phyloP scores from a whole-genome alignment of 192 early-diverging fungal species.

The Coemansia sp. region DNA sequence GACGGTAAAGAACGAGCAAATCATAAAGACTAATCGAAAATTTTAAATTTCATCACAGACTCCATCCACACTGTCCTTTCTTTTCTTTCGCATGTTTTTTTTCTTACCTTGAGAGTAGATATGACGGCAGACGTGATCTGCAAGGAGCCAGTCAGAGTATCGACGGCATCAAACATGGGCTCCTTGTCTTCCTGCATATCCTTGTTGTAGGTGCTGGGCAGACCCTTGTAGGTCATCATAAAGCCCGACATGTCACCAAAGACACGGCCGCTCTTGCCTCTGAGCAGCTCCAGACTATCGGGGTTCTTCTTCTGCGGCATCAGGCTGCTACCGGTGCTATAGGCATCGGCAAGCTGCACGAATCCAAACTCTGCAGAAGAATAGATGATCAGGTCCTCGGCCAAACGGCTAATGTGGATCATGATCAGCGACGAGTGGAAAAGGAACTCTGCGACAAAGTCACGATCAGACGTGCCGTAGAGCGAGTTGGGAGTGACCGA shows the following conservation, averaged over 20 bases:
- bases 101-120: constrained; percentile 73
- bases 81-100: not conserved
- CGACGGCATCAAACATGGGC: constrained; percentile 93
- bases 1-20: constrained; percentile 10
- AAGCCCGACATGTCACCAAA: constrained; percentile 95
- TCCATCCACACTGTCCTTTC: not conserved
- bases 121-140: constrained; percentile 92
- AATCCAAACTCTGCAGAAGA: constrained; percentile 91
- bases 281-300: constrained; percentile 90
- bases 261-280: constrained; percentile 94
- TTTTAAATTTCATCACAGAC: constrained; percentile 29
- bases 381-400: constrained; percentile 97
- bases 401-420: constrained; percentile 84
- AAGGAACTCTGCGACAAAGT: constrained; percentile 97
- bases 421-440: constrained; percentile 91
- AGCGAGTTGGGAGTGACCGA: constrained; percentile 86
- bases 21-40: constrained; percentile 55
- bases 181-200: constrained; percentile 99
- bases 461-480: constrained; percentile 89
- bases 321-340: constrained; percentile 93
- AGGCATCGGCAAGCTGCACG: constrained; percentile 92
- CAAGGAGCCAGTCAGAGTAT: constrained; percentile 83
- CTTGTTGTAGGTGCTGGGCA: constrained; percentile 98
- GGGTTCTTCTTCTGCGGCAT: constrained; percentile 99
- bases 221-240: constrained; percentile 97